Evolutionary conservation across 192 early-diverging fungal species (phyloP).

Genomic region (Backusella australiensis): DNA sequence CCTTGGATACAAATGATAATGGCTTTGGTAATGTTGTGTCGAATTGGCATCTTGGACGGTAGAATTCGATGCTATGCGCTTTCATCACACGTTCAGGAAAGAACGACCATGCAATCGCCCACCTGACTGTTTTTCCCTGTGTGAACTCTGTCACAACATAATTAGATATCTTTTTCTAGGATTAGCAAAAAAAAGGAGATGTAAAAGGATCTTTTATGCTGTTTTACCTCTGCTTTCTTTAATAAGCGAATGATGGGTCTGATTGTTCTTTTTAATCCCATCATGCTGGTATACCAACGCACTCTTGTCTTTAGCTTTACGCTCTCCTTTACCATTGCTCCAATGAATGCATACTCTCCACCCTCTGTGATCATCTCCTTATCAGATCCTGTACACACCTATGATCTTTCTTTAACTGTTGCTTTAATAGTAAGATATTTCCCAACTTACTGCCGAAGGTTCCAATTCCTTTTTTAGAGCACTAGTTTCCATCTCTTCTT

Average conservation of each 20-base stretch:
- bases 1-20: neutral
- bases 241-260: slow-evolving; percentile 38
- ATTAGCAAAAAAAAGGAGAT: neutral
- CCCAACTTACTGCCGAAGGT: slow-evolving; percentile 47
- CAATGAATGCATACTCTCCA: slow-evolving; percentile 76
- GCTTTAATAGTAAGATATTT: neutral
- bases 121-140: slow-evolving; percentile 53
- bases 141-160: slow-evolving; percentile 52
- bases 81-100: slow-evolving; percentile 32
- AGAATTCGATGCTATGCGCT: slow-evolving; percentile 6
- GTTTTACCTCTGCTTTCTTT: slow-evolving; percentile 39
- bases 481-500: slow-evolving; percentile 53
- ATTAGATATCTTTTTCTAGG: slow-evolving; percentile 42
- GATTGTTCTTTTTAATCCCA: slow-evolving; percentile 62
- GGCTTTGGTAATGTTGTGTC: neutral
- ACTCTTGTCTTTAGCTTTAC: slow-evolving; percentile 33
- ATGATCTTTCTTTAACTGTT: neutral
- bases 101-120: slow-evolving; percentile 61
- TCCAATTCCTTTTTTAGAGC: slow-evolving; percentile 45
- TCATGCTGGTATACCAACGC: slow-evolving; percentile 81
- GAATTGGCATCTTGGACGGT: slow-evolving; percentile 21
- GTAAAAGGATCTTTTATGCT: no score
- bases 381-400: slow-evolving; percentile 56
- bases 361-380: slow-evolving; percentile 80
- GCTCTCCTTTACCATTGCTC: slow-evolving; percentile 70